Conservation (phyloP, 805 yeast genomes). For the Lachancea cidri region DNA sequence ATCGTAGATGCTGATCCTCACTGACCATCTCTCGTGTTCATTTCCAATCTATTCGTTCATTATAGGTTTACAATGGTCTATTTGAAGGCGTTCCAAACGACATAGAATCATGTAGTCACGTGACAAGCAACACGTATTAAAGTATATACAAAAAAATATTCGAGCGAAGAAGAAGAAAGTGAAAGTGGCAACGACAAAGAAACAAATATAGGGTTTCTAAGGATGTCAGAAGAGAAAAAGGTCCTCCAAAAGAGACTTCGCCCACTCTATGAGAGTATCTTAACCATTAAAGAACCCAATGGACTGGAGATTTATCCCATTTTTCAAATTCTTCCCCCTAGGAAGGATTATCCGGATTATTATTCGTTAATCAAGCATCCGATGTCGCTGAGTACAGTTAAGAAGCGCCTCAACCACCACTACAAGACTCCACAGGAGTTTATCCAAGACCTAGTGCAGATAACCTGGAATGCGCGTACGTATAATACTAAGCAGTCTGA, state of each 20-base stretch:
- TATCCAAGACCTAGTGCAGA: conserved; percentile 72
- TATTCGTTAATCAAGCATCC: conserved; percentile 75
- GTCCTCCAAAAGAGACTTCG: conserved; percentile 5
- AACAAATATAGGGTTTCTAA: background rate
- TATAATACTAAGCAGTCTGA: conserved; percentile 68
- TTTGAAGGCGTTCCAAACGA: too few relatives aligned
- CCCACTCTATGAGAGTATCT: conserved; percentile 16
- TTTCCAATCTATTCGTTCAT: background rate
- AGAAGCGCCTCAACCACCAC: conserved; percentile 50
- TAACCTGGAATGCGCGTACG: conserved; percentile 84
- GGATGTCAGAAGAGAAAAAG: conserved; percentile 9
- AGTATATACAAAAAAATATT: too few relatives aligned
- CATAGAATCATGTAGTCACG: too few relatives aligned
- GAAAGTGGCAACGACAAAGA: background rate
- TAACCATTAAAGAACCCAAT: conserved; percentile 24
- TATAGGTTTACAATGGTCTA: too few relatives aligned
- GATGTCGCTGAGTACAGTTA: conserved; percentile 72
- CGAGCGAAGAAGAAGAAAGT: too few relatives aligned
- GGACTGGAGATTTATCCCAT: conserved; percentile 28
- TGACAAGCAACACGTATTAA: too few relatives aligned
- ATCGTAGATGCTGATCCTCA: conserved; percentile 17
- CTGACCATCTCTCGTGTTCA: conserved; percentile 1
- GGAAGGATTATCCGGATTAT: conserved; percentile 67
- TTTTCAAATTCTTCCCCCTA: conserved; percentile 50
- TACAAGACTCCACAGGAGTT: conserved; percentile 65